Evolutionary conservation across 192 early-diverging fungal genomes (phyloP).

Genomic region (Mortierella antarctica): DNA sequence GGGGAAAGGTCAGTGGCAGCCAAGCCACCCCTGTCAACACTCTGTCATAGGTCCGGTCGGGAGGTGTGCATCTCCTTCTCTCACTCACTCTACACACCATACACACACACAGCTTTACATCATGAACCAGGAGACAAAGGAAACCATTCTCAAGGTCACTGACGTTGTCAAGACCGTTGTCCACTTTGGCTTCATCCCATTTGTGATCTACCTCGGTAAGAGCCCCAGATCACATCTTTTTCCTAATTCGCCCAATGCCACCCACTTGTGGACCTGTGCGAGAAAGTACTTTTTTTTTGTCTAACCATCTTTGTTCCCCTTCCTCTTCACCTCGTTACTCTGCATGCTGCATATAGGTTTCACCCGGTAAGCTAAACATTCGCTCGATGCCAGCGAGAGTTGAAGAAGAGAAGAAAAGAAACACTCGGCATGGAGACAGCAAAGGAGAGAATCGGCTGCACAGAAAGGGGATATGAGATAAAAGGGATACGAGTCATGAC

Average conservation of each 20-base stretch:
- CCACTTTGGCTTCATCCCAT: slow-evolving; percentile 72
- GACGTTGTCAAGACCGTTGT: slow-evolving; percentile 67
- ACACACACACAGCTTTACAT: slow-evolving; percentile 12
- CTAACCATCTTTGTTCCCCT: not conserved
- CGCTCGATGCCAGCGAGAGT: no score
- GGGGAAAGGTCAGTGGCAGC: not conserved
- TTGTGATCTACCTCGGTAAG: slow-evolving; percentile 69
- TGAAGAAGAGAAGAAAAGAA: no score
- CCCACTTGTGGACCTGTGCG: not conserved
- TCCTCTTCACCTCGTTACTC: not conserved
- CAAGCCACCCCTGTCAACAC: slow-evolving; percentile 6
- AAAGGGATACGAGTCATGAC: not conserved
- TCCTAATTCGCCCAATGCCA: not conserved
- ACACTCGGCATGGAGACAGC: no score
- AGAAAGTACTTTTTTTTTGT: not conserved
- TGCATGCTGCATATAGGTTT: no score
- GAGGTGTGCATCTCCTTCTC: not conserved
- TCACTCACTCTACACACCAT: not conserved
- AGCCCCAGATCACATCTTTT: not conserved
- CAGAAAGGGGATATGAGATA: not conserved
- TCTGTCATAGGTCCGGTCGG: not conserved
- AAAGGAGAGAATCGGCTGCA: not conserved
- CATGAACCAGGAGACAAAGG: slow-evolving; percentile 64
- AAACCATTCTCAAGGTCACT: slow-evolving; percentile 61
- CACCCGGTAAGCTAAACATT: no score